A percentile compares a stretch with the other conserved stretches of the same genome.
phyloP scores from a whole-genome alignment of 805 yeast species.

The Candida vaughaniae region DNA sequence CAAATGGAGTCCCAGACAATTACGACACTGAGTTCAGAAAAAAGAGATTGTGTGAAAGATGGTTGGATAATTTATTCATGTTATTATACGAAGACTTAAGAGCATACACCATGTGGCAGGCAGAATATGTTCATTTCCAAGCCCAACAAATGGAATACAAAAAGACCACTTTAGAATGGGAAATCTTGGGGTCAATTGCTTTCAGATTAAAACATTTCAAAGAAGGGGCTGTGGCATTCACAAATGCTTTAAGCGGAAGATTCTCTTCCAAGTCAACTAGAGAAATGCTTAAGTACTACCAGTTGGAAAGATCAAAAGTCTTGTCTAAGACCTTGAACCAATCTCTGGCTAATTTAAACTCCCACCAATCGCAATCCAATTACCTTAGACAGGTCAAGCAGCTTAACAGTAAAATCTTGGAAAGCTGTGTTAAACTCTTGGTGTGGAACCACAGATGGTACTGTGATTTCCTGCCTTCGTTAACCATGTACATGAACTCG shows the following conservation, averaged over 20 bases:
- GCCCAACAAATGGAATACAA: constrained; percentile 80
- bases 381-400: constrained; percentile 36
- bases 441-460: constrained; percentile 99
- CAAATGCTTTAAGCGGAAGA: constrained; percentile 65
- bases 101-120: constrained; percentile 90
- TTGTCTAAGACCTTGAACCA: constrained; percentile 24
- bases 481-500: constrained; percentile 55
- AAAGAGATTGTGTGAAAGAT: constrained; percentile 68
- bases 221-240: constrained; percentile 86
- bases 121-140: constrained; percentile 84
- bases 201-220: constrained; percentile 79
- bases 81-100: constrained; percentile 69
- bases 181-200: constrained; percentile 83
- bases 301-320: constrained; percentile 44
- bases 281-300: constrained; percentile 67
- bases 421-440: constrained; percentile 68
- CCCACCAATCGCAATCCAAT: constrained; percentile 11
- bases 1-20: too few relatives aligned
- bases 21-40: constrained; percentile 50
- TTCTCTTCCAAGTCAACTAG: constrained; percentile 81
- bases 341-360: constrained; percentile 4
- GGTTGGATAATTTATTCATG: constrained; percentile 73
- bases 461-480: constrained; percentile 76
- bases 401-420: constrained; percentile 60
- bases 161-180: constrained; percentile 88